Conservation (phyloP, 352 stramenopile genomes). For the Phytopythium kandeliae region DNA sequence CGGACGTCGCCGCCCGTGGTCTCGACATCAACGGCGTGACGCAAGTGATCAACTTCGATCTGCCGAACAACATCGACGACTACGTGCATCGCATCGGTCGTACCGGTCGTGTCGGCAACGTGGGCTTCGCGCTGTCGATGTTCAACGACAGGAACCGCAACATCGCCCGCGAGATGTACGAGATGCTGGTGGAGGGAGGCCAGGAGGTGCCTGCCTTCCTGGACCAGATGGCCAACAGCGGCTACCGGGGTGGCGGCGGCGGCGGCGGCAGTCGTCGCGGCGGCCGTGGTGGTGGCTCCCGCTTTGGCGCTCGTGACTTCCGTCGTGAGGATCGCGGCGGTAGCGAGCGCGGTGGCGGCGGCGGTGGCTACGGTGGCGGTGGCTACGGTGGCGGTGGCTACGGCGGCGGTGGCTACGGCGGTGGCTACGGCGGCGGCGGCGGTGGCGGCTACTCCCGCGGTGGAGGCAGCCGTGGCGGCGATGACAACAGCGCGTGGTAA, state of each 20-base stretch:
- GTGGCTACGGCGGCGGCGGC: slow-evolving; percentile 17
- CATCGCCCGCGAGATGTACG: slow-evolving; percentile 96
- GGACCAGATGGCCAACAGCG: slow-evolving; percentile 91
- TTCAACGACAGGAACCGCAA: slow-evolving; percentile 99
- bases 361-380: slow-evolving; percentile 12
- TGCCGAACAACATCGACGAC: slow-evolving; percentile 98
- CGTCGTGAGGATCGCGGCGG: slow-evolving; percentile 67
- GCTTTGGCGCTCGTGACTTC: slow-evolving; percentile 87
- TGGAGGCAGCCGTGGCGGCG: slow-evolving; percentile 38
- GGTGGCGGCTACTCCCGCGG: slow-evolving; percentile 22
- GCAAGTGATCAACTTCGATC: slow-evolving; percentile 97
- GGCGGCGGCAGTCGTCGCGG: slow-evolving; percentile 42
- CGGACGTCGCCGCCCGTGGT: slow-evolving; percentile 97
- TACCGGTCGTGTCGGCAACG: slow-evolving; percentile 98
- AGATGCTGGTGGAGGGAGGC: slow-evolving; percentile 94
- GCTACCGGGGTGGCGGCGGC: slow-evolving; percentile 55
- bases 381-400: slow-evolving; percentile 19
- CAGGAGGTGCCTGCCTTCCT: slow-evolving; percentile 94
- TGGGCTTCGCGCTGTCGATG: slow-evolving; percentile 95
- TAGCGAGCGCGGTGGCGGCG: slow-evolving; percentile 22
- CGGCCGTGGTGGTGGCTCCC: slow-evolving; percentile 45
- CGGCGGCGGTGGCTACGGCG: slow-evolving; percentile 24
- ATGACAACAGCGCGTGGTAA: slow-evolving; percentile 89
- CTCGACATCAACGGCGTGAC: slow-evolving; percentile 98
- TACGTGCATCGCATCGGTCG: slow-evolving; percentile 99